phyloP scores from a whole-genome alignment of 2,329 filamentous ascomycete genomes.

The Periconia sp. region DNA sequence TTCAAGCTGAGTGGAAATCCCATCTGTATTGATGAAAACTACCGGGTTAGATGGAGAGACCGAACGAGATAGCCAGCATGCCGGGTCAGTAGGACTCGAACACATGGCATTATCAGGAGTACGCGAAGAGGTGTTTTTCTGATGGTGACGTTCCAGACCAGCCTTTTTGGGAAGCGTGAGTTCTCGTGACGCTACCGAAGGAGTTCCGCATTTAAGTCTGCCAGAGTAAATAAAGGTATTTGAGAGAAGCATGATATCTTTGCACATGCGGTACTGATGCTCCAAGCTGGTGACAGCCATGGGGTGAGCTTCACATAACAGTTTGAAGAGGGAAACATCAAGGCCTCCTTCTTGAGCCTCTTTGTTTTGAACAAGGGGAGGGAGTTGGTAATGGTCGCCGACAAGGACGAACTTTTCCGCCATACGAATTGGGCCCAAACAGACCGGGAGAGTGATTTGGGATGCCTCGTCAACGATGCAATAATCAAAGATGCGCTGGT shows the following conservation, averaged over 20 bases:
- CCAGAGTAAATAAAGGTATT: slow-evolving; percentile 94
- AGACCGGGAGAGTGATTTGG: slow-evolving; percentile 94
- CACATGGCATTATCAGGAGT: slow-evolving; percentile 45
- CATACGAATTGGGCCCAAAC: slow-evolving; percentile 89
- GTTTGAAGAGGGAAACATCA: slow-evolving; percentile 91
- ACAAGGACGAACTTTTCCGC: slow-evolving; percentile 92
- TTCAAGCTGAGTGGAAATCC: slow-evolving; percentile 66
- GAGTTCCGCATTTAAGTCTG: slow-evolving; percentile 83
- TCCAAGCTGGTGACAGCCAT: slow-evolving; percentile 86
- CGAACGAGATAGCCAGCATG: slow-evolving; percentile 77
- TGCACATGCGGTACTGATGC: slow-evolving; percentile 97
- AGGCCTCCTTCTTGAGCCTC: slow-evolving; percentile 82
- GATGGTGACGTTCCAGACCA: slow-evolving; percentile 39
- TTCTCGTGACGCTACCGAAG: slow-evolving; percentile 68
- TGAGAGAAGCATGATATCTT: slow-evolving; percentile 92
- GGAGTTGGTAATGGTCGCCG: slow-evolving; percentile 94
- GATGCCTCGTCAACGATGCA: slow-evolving; percentile 98
- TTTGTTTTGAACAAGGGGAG: slow-evolving; percentile 90
- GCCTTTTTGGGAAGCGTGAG: slow-evolving; percentile 62
- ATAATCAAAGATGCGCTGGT: slow-evolving; percentile 89
- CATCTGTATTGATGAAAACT: slow-evolving; percentile 87
- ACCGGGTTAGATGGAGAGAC: slow-evolving; percentile 73
- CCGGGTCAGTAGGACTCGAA: slow-evolving; percentile 46
- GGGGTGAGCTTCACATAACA: slow-evolving; percentile 86
- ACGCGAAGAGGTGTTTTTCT: slow-evolving; percentile 15